These are phyloP conservation scores for Lichenothelia convexa DNA, from an alignment of 495 filamentous ascomycete genomes.

Conservation along the genomic window DNA sequence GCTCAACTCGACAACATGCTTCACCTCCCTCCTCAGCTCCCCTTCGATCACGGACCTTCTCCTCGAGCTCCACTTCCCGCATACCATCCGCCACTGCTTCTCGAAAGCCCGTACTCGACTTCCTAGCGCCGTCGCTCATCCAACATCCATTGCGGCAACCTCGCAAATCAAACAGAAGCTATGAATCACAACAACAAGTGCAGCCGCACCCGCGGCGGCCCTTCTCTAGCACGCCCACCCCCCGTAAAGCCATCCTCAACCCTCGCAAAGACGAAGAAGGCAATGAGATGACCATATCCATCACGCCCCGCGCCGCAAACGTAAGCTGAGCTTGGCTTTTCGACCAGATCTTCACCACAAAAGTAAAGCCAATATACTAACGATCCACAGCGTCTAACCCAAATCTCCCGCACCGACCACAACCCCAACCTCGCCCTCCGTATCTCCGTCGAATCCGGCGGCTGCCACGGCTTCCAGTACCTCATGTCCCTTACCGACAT, in stretches of 20 bases:
- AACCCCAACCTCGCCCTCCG: constrained; percentile 75
- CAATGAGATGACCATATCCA: constrained; percentile 60
- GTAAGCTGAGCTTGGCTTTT: constrained; percentile 28
- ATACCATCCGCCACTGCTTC: background rate
- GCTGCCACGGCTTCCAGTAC: constrained; percentile 97
- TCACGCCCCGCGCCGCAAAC: constrained; percentile 63
- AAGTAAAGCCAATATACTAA: background rate
- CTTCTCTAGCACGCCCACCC: constrained; percentile 5
- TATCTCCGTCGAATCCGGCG: constrained; percentile 76
- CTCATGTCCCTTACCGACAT: constrained; percentile 64
- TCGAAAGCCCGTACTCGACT: background rate
- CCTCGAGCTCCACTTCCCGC: background rate
- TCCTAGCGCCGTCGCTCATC: background rate
- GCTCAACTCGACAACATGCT: no score
- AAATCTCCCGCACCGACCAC: constrained; percentile 48
- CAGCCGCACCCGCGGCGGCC: background rate
- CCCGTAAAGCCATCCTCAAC: constrained; percentile 30
- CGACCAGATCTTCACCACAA: background rate
- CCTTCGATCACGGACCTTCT: no score
- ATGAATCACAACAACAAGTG: no score
- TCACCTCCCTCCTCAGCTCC: no score
- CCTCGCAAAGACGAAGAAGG: constrained; percentile 58
- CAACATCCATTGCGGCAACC: no score
- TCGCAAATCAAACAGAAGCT: no score
- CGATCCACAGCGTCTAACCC: constrained; percentile 41